phyloP scores from a whole-genome alignment of 495 filamentous ascomycete species.

The Lichina pygmaea region DNA sequence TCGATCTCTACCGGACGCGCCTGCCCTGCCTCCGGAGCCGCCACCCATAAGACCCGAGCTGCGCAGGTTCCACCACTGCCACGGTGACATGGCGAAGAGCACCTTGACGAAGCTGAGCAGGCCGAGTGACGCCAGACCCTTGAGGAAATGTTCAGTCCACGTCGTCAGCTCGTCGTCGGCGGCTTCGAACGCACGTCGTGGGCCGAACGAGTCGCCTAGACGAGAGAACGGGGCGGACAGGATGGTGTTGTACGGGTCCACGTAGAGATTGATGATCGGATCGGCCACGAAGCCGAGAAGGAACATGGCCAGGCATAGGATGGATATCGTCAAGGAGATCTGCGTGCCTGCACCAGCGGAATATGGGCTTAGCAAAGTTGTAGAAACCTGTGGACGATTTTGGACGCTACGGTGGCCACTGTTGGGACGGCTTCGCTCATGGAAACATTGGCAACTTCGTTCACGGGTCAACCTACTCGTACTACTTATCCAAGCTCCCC shows the following conservation, averaged over 20 bases:
- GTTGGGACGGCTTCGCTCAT: too few species aligned
- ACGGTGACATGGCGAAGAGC: constrained; percentile 44
- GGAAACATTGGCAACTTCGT: too few species aligned
- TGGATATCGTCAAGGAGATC: constrained; percentile 34
- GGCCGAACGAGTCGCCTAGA: constrained; percentile 5
- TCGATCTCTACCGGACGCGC: constrained; percentile 42
- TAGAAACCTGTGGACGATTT: too few species aligned
- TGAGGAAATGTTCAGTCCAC: constrained; percentile 67
- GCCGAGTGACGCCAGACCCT: constrained; percentile 64
- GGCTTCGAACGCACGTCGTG: constrained; percentile 3
- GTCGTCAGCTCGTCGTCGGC: constrained; percentile 20
- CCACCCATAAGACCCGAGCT: constrained; percentile 19
- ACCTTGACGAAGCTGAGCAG: constrained; percentile 66
- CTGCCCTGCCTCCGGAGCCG: constrained; percentile 16
- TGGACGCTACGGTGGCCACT: too few species aligned
- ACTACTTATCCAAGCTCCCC: constrained; percentile 1
- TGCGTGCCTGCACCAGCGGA: constrained; percentile 16
- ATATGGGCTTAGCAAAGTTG: too few species aligned
- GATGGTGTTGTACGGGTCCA: constrained; percentile 35
- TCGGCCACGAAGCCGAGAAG: constrained; percentile 74
- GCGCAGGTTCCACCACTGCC: constrained; percentile 48
- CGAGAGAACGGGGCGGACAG: constrained; percentile 3
- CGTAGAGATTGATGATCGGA: constrained; percentile 69
- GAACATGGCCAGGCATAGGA: constrained; percentile 46
- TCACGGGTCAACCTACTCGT: background rate